Base-by-base conservation (phyloP, 495 filamentous ascomycete genomes). In the Trichocladium antarcticum region DNA sequence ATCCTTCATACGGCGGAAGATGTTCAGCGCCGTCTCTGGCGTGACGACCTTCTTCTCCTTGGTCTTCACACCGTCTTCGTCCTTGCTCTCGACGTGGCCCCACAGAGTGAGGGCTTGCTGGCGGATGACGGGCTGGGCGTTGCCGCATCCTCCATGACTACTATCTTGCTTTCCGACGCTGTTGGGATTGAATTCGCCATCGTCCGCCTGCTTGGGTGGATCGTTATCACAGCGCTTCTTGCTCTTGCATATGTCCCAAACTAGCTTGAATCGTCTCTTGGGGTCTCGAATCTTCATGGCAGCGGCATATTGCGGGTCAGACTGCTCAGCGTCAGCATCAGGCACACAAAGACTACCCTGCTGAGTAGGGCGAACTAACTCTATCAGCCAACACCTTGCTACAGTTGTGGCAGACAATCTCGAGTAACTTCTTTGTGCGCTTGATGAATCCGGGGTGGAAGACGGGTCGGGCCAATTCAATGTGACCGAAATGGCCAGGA, bases 331-430 rank as follows among this genome's bases (percentile, higher is more conserved):
- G 79, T 93, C 71, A 93, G 86, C 79, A 81, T 73, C 68, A 69
- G 65, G 61, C 58, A 62, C 61, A 69, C 67, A 66, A 73, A 48
- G 28, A 35, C 72, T 45, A 57, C 56, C 61, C 56, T 38, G 49
- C 60, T 49, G 56, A 66, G 62, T 51, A 56, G 74, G 80, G 34
- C 54, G 53, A 71, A 87, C 92, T 87, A 79, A 96, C 90, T 80
- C 83, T 83, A 76, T 95, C 88, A 62, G 85, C 80, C 68, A 92
- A 76, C 56, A 97, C 84, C 75, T 87, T 95, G 65, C 88, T 87
- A 74, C 92, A 99, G 68, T 92, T 95, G 69, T 92, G 89, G 75
- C 92, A 99, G 61, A 97, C 89, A 28, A 85, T 88, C 76, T 99
- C 92, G 55, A 99, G 74, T 49, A 99, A 73, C 73, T 95, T 97